Base-by-base conservation (phyloP, 306 rosid species). In the Corylus americana region DNA sequence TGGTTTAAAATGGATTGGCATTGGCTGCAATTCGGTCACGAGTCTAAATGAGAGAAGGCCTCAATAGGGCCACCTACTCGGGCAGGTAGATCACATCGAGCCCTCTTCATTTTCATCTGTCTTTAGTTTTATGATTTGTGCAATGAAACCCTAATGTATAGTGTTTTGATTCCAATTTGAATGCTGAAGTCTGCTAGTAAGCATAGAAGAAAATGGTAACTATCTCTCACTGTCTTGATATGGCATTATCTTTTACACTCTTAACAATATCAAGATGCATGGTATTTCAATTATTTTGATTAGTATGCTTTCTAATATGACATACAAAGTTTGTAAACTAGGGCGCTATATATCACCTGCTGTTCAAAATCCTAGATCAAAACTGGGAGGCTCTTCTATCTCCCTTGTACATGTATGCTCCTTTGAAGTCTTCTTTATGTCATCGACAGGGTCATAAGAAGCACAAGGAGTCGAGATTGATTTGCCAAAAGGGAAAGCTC, bases 351-450 rank as follows among this genome's bases (percentile, higher is more conserved):
- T 42, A 76, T 76, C 79, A 76, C 83, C 73, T 62, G 74, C 39
- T 29, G 70, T 47, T 82, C 85, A 90, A 84, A 95, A 87, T 81
- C 93, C 97, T 25, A 95, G 95, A 82, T 90, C 92, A 77, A 95
- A 94, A 81, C 87, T 92, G 18, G 95, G 98, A 76, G 74, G 74
- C 10, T 76, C 81, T n/a, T 78, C 25, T 35, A 61, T 29, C 72
- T 88, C 81, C 47, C 49, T 75, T 74, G 87, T 50, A 75, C 74
- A 25, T 50, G 80, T 77, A 39, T 70, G 82, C 73, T 83, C 92
- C 78, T 78, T 86, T 16, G 61, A 74, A 11, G 47, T 71, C 68
- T 81, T 62, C 59, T 31, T 82, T 80, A 73, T 85, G 62, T 62
- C 45, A 37, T 82, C 86, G 58, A 55, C 62, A 54, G 62, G 62